These are phyloP conservation scores for Nematocida displodere DNA, from an alignment of 371 early-diverging fungal species.

Conservation along the genomic window DNA sequence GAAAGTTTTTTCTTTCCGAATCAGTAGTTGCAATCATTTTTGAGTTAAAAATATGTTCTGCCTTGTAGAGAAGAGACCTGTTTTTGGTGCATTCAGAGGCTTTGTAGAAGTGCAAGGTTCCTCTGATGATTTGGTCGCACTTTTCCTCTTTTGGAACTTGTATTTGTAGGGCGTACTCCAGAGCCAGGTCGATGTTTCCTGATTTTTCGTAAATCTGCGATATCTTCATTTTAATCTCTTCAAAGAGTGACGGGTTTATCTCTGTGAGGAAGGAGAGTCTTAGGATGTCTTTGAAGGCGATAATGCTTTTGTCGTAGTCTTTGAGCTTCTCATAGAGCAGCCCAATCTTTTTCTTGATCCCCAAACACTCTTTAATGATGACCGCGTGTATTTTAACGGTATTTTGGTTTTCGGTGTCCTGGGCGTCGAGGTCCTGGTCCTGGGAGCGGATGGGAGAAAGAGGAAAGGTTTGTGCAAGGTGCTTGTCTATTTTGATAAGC, in stretches of 20 bases:
- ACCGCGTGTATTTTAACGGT: background rate
- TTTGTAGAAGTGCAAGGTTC: conserved; percentile 6
- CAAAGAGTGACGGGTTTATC: background rate
- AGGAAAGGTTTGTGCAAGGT: background rate
- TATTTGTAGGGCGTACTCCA: conserved; percentile 49
- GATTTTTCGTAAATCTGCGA: conserved; percentile 58
- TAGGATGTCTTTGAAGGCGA: conserved; percentile 53
- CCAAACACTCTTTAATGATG: conserved; percentile 15
- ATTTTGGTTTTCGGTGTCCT: background rate
- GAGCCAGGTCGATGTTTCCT: conserved; percentile 59
- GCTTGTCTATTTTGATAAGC: background rate
- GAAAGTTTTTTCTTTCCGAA: conserved; percentile 9
- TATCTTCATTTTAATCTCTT: conserved; percentile 54
- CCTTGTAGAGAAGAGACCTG: conserved; percentile 31
- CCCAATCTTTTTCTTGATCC: conserved; percentile 36
- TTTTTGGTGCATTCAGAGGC: conserved; percentile 18
- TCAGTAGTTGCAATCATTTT: background rate
- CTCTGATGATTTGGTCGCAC: background rate
- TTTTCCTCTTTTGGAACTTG: background rate
- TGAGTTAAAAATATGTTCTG: conserved; percentile 8
- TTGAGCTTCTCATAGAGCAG: conserved; percentile 3
- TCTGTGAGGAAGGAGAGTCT: conserved; percentile 5
- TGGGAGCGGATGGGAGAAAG: too few species aligned
- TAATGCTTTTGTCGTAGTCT: conserved; percentile 49
- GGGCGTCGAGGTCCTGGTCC: background rate